Base-by-base conservation (phyloP, 768 basidiomycete genomes). In the Russula dissimulans region DNA sequence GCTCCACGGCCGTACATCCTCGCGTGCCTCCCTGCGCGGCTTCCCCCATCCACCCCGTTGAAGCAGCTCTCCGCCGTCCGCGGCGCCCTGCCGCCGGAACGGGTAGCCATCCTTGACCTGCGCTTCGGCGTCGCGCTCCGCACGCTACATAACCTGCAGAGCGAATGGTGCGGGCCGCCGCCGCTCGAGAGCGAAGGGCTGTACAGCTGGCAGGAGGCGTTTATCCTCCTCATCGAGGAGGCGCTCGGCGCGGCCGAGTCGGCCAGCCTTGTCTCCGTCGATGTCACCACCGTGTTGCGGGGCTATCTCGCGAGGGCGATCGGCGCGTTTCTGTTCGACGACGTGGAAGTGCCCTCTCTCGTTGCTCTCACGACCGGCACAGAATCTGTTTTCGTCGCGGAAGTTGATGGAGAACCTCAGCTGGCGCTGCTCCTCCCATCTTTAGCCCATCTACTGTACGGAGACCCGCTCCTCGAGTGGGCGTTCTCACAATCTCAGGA, bases 161-260 rank as follows among this genome's bases (percentile, higher is more conserved):
- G 87, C 72, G 86, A 89, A 67, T 89, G 83, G 82, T 90, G 82
- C 64, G 88, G 88, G 3, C 66, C 76, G 4, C 83, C 84, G 38
- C 42, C 64, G 9, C 67, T 70, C 59, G 69, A 61, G 54, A 51
- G 56, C 31, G 72, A 71, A 44, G 71, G 63, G 66, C 70, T 69
- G 63, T 87, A 84, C 68, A 84, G 79, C 70, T 90, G 88, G 88
- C 85, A 89, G 71, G 86, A 86, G 66, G 81, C 84, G 1, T 89
- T 89, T 70, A 82, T 82, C 6, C 53, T 70, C 9, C 72, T 81
- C 6, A 71, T 90, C 49, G 87, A 89, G 62, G 73, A 72, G 7
- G 70, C 84, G 14, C 71, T 89, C n/a, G 68, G 69, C n/a, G 70
- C 72, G 7, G 77, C 80, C 15, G 74, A 78, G 56, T 56, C 56